phyloP scores from a whole-genome alignment of 1,139 yeast species.

The Starmera stellimalicola region DNA sequence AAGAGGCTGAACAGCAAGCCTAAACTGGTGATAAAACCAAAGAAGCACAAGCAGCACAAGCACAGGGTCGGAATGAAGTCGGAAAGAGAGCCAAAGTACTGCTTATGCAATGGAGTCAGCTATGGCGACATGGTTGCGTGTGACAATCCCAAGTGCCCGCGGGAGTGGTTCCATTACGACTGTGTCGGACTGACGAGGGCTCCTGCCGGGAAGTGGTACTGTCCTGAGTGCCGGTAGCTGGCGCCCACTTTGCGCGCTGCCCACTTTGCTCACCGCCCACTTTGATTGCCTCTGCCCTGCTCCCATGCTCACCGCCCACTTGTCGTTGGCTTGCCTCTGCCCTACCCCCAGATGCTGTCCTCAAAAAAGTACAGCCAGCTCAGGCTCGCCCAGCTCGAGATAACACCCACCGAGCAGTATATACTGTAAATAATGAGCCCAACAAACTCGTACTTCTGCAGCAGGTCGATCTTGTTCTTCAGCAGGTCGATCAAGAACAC shows the following conservation, averaged over 20 bases:
- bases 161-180: conserved; percentile 72
- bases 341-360: conserved; percentile 45
- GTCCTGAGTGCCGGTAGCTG: conserved; percentile 66
- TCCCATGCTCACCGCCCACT: too few species aligned
- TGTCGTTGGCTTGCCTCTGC: too few species aligned
- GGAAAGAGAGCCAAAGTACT: conserved; percentile 26
- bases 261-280: too few species aligned
- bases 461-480: conserved; percentile 37
- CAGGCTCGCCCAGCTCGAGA: conserved; percentile 83
- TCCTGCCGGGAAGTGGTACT: conserved; percentile 67
- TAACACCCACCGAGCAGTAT: conserved; percentile 78
- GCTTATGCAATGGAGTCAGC: conserved; percentile 61
- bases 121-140: conserved; percentile 78
- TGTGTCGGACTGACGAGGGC: conserved; percentile 65
- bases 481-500: conserved; percentile 50
- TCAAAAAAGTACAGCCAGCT: conserved; percentile 82
- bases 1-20: conserved; percentile 1
- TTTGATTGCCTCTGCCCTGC: too few species aligned
- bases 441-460: conserved; percentile 56
- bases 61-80: too few species aligned
- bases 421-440: conserved; percentile 77
- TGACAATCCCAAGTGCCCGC: conserved; percentile 60
- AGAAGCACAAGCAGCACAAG: background rate
- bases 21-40: background rate
- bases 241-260: too few species aligned